A percentile compares a stretch with the other conserved stretches of the same genome.
Conservation (phyloP, 306 rosid genomes). For the Psophocarpus tetragonolobus region DNA sequence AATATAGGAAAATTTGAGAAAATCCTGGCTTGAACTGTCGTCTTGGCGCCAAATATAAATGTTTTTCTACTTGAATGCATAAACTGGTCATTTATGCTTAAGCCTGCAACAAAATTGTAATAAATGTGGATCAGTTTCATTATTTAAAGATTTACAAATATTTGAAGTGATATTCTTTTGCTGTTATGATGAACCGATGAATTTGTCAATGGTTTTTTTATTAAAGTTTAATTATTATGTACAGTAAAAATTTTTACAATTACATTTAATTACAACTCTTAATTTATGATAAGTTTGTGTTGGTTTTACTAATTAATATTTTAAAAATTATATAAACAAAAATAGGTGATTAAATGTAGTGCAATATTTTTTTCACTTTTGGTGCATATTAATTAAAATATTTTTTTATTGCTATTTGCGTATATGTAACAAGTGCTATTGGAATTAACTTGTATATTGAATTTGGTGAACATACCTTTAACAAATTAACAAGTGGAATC, state of each 20-base stretch:
- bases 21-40: conserved; percentile 15
- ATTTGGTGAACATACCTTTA: neutral
- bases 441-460: neutral
- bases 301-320: too few species aligned
- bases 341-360: too few species aligned
- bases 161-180: neutral
- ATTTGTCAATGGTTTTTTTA: neutral
- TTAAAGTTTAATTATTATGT: too few species aligned
- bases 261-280: too few species aligned
- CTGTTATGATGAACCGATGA: neutral
- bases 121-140: neutral
- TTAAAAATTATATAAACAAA: too few species aligned
- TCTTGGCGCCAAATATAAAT: neutral
- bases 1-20: conserved; percentile 11
- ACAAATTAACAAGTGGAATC: neutral
- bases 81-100: conserved; percentile 5
- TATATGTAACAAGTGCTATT: neutral
- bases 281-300: too few species aligned
- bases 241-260: too few species aligned
- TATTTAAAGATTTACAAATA: neutral
- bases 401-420: neutral
- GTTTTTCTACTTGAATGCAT: neutral
- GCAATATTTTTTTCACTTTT: too few species aligned
- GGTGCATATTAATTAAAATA: too few species aligned
- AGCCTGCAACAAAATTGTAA: neutral